Evolutionary conservation across 352 stramenopile genomes (phyloP).

Genomic region (Globisporangium polare): DNA sequence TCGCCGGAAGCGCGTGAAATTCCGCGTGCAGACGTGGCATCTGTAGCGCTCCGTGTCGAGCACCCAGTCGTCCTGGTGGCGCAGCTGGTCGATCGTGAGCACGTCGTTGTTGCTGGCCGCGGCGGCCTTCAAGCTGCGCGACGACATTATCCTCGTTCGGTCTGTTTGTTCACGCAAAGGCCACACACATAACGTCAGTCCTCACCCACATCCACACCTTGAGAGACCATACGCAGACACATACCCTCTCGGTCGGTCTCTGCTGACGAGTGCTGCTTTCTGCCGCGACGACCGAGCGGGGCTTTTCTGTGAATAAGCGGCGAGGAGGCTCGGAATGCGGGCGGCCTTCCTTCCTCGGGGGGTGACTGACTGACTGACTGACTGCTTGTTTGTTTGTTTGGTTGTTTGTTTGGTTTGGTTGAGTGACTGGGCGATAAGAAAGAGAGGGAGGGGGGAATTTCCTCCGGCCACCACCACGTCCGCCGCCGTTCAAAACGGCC

Average conservation of each 20-base stretch:
- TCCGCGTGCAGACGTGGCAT: conserved; percentile 86
- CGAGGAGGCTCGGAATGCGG: conserved; percentile 5
- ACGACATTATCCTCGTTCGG: conserved; percentile 40
- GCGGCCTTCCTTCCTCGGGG: background rate
- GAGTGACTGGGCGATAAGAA: conserved; percentile 9
- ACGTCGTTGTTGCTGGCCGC: conserved; percentile 81
- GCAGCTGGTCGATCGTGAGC: conserved; percentile 85
- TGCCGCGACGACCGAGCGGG: conserved; percentile 10
- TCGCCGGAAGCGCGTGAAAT: conserved; percentile 86
- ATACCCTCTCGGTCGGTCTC: background rate
- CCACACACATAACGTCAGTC: background rate
- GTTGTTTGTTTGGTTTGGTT: background rate
- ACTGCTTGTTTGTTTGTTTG: background rate
- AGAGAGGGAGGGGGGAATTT: conserved; percentile 4
- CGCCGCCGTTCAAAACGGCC: conserved; percentile 3
- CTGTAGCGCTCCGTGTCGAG: conserved; percentile 84
- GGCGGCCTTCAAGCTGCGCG: conserved; percentile 63
- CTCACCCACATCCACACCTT: background rate
- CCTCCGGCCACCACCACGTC: conserved; percentile 3
- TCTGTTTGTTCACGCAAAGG: background rate
- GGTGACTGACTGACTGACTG: conserved; percentile 1
- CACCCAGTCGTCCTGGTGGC: conserved; percentile 87
- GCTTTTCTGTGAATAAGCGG: conserved; percentile 5
- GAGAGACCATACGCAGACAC: background rate
- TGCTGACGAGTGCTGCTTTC: conserved; percentile 1